Evolutionary conservation across 140 eudicot species (phyloP).

Genomic region (Senecio squalidus): DNA sequence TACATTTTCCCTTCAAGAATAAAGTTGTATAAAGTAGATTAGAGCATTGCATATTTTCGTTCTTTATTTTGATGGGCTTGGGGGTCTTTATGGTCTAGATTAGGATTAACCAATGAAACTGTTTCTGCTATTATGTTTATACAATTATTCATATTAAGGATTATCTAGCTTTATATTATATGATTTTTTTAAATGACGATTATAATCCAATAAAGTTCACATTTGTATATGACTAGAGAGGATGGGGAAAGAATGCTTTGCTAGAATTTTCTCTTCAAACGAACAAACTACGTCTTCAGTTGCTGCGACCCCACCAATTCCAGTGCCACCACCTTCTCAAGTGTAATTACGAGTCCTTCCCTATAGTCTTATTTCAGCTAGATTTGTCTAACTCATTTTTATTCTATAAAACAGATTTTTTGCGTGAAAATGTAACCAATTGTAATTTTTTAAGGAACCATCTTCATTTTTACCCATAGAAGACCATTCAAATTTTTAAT

Average conservation of each 20-base stretch:
- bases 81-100: neutral
- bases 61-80: neutral
- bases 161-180: neutral
- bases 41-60: neutral
- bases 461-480: too few relatives aligned
- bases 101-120: neutral
- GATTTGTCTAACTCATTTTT: too few relatives aligned
- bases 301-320: slow-evolving; percentile 56
- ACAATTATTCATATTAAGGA: neutral
- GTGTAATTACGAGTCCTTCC: slow-evolving; percentile 41
- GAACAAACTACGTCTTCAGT: slow-evolving; percentile 67
- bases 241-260: slow-evolving; percentile 44
- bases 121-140: neutral
- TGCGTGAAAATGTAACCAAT: too few relatives aligned
- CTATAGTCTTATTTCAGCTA: too few relatives aligned
- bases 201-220: slow-evolving; percentile 10
- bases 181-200: slow-evolving; percentile 3
- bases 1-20: too few relatives aligned
- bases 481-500: too few relatives aligned
- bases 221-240: slow-evolving; percentile 36
- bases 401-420: too few relatives aligned
- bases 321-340: slow-evolving; percentile 72
- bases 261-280: slow-evolving; percentile 54
- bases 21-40: neutral
- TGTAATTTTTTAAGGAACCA: too few relatives aligned